Conservation (phyloP, 2,329 filamentous ascomycete species). For the Juglanconis sp. region DNA sequence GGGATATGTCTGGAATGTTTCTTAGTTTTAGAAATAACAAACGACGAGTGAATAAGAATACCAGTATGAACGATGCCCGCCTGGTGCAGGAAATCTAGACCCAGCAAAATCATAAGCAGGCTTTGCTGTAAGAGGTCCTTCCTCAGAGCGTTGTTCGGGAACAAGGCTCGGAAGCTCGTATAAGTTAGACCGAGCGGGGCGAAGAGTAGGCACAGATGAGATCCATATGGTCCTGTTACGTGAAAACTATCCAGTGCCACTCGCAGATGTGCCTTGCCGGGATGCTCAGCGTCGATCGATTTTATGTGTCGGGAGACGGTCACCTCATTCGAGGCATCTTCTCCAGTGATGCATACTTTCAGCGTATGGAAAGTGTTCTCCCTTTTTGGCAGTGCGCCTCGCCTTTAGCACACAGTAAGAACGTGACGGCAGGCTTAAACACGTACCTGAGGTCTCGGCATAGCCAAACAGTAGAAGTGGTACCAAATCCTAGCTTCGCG, state of each 20-base stretch:
- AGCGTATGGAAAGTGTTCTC: neutral
- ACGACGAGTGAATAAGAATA: slow-evolving; percentile 1
- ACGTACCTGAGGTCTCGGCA: neutral
- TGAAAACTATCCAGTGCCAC: neutral
- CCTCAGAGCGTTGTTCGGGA: neutral
- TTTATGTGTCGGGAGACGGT: neutral
- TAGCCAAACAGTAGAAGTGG: neutral
- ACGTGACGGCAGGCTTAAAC: neutral
- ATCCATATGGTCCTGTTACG: neutral
- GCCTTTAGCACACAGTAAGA: neutral
- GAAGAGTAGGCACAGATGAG: neutral
- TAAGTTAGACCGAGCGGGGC: neutral
- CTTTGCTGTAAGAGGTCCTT: slow-evolving; percentile 9
- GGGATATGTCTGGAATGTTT: slow-evolving; percentile 23
- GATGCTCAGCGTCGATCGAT: neutral
- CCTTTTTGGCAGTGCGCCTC: neutral
- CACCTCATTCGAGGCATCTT: neutral
- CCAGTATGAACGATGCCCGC: slow-evolving; percentile 21
- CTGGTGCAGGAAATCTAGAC: slow-evolving; percentile 22
- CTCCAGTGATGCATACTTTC: neutral
- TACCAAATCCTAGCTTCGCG: neutral
- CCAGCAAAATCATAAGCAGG: slow-evolving; percentile 11
- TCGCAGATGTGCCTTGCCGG: neutral
- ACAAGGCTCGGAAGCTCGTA: neutral
- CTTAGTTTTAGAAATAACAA: neutral